These are phyloP conservation scores for Phaeosphaeriaceae sp. DNA, from an alignment of 2,329 filamentous ascomycete genomes.

Conservation along the genomic window DNA sequence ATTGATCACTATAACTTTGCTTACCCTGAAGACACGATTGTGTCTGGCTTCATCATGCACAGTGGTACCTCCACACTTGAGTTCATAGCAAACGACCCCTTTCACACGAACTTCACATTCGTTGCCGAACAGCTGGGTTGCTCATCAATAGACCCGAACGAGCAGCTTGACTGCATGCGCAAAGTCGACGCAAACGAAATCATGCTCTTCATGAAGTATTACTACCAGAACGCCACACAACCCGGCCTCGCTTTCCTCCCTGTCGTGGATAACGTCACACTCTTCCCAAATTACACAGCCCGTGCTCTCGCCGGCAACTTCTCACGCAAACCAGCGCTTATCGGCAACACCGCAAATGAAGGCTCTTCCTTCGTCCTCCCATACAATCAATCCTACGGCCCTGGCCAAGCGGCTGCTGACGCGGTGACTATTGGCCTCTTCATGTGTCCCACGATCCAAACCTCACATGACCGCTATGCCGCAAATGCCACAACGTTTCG, in stretches of 20 bases:
- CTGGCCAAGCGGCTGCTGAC: constrained; percentile 25
- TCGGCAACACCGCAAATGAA: constrained; percentile 45
- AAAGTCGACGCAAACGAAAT: constrained; percentile 37
- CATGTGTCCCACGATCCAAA: constrained; percentile 40
- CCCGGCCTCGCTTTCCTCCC: constrained; percentile 37
- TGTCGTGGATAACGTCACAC: constrained; percentile 37
- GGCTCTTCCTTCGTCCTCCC: constrained; percentile 38
- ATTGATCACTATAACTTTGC: constrained; percentile 60
- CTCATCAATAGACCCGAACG: constrained; percentile 18
- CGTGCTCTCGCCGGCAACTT: constrained; percentile 36
- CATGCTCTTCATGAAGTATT: constrained; percentile 40
- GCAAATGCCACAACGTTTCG: constrained; percentile 41
- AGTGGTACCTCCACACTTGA: constrained; percentile 28
- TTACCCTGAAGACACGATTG: constrained; percentile 57
- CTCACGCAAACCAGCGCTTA: constrained; percentile 44
- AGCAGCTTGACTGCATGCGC: constrained; percentile 48
- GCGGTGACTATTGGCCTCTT: constrained; percentile 30
- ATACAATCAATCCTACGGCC: constrained; percentile 40
- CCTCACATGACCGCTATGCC: constrained; percentile 31
- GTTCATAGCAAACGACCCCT: constrained; percentile 20
- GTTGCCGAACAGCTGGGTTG: constrained; percentile 49
- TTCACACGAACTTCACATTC: constrained; percentile 48
- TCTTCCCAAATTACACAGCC: constrained; percentile 46
- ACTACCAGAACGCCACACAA: constrained; percentile 31
- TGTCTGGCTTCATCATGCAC: constrained; percentile 32